Conservation (phyloP, 495 filamentous ascomycete genomes). For the Aspergillus heteromorphus region DNA sequence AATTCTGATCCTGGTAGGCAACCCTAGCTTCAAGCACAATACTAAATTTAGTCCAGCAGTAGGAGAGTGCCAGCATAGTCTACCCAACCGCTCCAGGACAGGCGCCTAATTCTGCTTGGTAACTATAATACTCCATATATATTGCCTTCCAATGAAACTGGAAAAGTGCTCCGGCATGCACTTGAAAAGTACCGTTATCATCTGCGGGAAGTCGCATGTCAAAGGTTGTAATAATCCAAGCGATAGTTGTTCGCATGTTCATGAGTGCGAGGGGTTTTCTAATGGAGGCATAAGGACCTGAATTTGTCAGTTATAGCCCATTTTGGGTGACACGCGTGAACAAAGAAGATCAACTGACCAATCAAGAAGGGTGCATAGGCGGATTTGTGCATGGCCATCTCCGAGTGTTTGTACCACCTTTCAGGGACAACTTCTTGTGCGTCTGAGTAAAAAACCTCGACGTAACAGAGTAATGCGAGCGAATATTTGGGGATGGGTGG, state of each 20-base stretch:
- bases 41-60: background rate
- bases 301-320: background rate
- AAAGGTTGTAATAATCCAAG: constrained; percentile 16
- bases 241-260: constrained; percentile 16
- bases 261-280: constrained; percentile 20
- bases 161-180: background rate
- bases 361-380: constrained; percentile 9
- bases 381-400: constrained; percentile 17
- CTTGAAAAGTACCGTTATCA: background rate
- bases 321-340: background rate
- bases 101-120: background rate
- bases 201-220: constrained; percentile 16
- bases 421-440: constrained; percentile 48
- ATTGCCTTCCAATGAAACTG: background rate
- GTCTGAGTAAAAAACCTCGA: constrained; percentile 3
- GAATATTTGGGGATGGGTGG: too few relatives aligned
- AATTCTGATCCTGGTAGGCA: background rate
- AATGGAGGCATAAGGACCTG: constrained; percentile 20
- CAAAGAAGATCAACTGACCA: constrained; percentile 3
- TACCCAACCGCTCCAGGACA: background rate
- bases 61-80: background rate
- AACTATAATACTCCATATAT: background rate
- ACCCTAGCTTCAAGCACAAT: background rate
- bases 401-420: constrained; percentile 41
- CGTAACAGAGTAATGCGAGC: too few relatives aligned